Percentiles rank a stretch among this genome's conserved stretches.
phyloP scores from a whole-genome alignment of 495 filamentous ascomycete species.

The Trichoderma erinaceum region DNA sequence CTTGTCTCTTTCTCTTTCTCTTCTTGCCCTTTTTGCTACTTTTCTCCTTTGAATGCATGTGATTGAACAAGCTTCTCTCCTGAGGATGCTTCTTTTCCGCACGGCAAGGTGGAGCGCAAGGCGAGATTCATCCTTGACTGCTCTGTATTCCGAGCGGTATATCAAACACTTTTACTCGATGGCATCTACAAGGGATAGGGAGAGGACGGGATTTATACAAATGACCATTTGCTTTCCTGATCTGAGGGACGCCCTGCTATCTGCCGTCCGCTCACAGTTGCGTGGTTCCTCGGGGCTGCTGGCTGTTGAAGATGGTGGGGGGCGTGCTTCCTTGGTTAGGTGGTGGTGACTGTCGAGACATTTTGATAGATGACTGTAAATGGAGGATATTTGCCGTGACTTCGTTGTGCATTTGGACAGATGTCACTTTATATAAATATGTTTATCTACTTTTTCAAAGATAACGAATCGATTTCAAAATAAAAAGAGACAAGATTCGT shows the following conservation, averaged over 20 bases:
- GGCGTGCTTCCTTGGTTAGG: constrained; percentile 1
- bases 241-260: constrained; percentile 9
- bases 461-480: too few species aligned
- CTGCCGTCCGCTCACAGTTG: background rate
- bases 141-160: constrained; percentile 61
- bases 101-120: constrained; percentile 58
- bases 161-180: constrained; percentile 28
- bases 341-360: constrained; percentile 12
- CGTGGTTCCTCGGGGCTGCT: background rate
- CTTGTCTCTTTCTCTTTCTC: background rate
- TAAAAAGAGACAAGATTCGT: too few species aligned
- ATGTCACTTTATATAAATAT: too few species aligned
- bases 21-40: background rate
- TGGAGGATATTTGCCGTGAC: background rate
- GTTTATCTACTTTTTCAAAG: background rate
- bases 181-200: constrained; percentile 14
- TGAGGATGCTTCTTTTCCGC: constrained; percentile 30
- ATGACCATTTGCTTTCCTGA: constrained; percentile 10
- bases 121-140: constrained; percentile 58
- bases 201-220: constrained; percentile 13
- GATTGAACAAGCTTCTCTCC: background rate
- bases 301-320: constrained; percentile 1
- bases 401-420: too few species aligned
- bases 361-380: background rate
- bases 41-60: constrained; percentile 11